Percentiles rank a stretch among this genome's conserved stretches.
Evolutionary conservation across 345 rosid genomes (phyloP).

Genomic region (Stellera chamaejasme): DNA sequence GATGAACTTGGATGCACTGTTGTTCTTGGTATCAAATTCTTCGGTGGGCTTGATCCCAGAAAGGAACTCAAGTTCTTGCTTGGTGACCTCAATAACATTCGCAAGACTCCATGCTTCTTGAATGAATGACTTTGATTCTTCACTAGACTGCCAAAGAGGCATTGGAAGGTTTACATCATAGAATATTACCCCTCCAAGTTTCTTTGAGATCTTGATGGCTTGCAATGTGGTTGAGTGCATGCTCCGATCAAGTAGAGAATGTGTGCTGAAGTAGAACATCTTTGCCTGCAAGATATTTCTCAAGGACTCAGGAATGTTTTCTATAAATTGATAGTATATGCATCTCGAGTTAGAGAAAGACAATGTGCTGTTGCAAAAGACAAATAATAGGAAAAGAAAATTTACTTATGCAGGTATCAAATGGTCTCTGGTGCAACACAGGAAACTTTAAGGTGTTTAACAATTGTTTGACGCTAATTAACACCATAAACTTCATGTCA

Average conservation of each 20-base stretch:
- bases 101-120: constrained; percentile 73
- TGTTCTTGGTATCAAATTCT: constrained; percentile 64
- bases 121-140: constrained; percentile 61
- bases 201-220: constrained; percentile 68
- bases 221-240: constrained; percentile 60
- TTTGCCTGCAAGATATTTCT: constrained; percentile 51
- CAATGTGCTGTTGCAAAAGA: background rate
- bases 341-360: background rate
- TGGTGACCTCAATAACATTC: constrained; percentile 67
- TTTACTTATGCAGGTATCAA: too few relatives aligned
- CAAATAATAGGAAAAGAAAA: too few relatives aligned
- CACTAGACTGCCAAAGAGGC: constrained; percentile 71
- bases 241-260: constrained; percentile 66
- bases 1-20: constrained; percentile 53
- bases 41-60: constrained; percentile 60
- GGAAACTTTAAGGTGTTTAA: too few relatives aligned
- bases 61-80: constrained; percentile 86
- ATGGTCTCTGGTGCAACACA: too few relatives aligned
- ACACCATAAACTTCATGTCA: too few relatives aligned
- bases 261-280: constrained; percentile 80
- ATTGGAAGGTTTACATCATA: constrained; percentile 81
- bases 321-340: background rate
- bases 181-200: constrained; percentile 60
- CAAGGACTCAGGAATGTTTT: background rate
- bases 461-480: too few relatives aligned